Percentiles rank a stretch among this genome's conserved stretches.
Conservation (phyloP, 2,329 filamentous ascomycete species). For the Fusarium solani-melongenae region DNA sequence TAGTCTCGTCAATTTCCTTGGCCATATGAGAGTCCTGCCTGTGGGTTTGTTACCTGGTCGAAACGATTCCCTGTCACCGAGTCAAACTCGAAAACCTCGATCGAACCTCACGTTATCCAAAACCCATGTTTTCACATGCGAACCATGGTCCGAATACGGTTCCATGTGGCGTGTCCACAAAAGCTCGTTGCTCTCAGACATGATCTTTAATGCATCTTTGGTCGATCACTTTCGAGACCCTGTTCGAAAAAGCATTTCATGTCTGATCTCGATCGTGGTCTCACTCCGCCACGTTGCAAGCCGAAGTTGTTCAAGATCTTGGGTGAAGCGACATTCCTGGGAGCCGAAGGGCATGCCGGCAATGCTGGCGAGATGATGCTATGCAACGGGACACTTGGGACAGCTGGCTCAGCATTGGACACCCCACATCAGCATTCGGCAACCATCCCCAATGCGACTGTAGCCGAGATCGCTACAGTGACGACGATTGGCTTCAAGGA, state of each 20-base stretch:
- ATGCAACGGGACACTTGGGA: neutral
- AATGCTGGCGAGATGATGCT: constrained; percentile 9
- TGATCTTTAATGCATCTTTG: neutral
- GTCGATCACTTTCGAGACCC: neutral
- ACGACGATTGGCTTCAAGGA: neutral
- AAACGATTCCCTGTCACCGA: neutral
- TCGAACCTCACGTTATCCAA: neutral
- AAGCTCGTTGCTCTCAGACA: neutral
- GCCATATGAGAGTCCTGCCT: neutral
- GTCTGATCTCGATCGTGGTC: constrained; percentile 5
- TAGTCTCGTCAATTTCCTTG: neutral
- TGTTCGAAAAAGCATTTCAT: neutral
- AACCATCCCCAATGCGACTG: neutral
- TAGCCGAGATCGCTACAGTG: neutral
- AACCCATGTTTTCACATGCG: neutral
- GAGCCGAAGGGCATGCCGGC: constrained; percentile 11
- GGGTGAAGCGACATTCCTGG: constrained; percentile 18
- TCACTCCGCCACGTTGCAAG: constrained; percentile 1
- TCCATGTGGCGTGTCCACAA: neutral
- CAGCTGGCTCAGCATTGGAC: neutral
- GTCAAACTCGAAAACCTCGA: neutral
- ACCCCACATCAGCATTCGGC: neutral
- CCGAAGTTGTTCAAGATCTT: constrained; percentile 15
- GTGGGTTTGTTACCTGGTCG: neutral
- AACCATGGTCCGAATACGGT: neutral